Conservation (phyloP, 2,329 filamentous ascomycete species). For the Corynespora cassiicola region DNA sequence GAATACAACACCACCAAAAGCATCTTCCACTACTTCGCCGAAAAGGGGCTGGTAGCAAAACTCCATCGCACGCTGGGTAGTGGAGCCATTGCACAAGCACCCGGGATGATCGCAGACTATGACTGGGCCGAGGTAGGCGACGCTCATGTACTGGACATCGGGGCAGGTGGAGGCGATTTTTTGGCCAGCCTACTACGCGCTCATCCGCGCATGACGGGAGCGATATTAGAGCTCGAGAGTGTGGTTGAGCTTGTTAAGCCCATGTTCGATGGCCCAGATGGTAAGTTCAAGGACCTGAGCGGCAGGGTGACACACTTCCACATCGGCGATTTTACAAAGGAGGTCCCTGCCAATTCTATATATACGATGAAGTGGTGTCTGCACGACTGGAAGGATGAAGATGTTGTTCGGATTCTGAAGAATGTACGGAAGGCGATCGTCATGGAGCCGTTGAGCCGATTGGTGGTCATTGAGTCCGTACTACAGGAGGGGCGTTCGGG, state of each 20-base stretch:
- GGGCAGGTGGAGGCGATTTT: slow-evolving; percentile 47
- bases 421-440: slow-evolving; percentile 39
- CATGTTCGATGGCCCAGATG: slow-evolving; percentile 31
- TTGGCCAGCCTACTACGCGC: slow-evolving; percentile 41
- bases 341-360: slow-evolving; percentile 35
- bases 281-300: slow-evolving; percentile 40
- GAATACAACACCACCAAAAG: slow-evolving; percentile 46
- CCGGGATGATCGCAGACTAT: slow-evolving; percentile 53
- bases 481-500: slow-evolving; percentile 33
- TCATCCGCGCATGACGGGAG: slow-evolving; percentile 36
- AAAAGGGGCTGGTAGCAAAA: slow-evolving; percentile 35
- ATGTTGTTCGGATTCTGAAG: slow-evolving; percentile 33
- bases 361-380: slow-evolving; percentile 49
- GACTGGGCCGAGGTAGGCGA: slow-evolving; percentile 47
- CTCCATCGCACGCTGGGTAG: slow-evolving; percentile 47
- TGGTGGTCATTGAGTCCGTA: slow-evolving; percentile 48
- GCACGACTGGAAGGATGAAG: slow-evolving; percentile 48
- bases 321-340: slow-evolving; percentile 46
- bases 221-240: slow-evolving; percentile 40
- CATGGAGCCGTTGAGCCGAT: slow-evolving; percentile 23
- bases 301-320: slow-evolving; percentile 37
- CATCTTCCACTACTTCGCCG: slow-evolving; percentile 48
- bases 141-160: slow-evolving; percentile 44
- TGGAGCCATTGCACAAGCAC: slow-evolving; percentile 43
- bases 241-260: slow-evolving; percentile 39